These are phyloP conservation scores for Botrytis hyacinthi DNA, from an alignment of 2,329 filamentous ascomycete genomes.

Conservation along the genomic window DNA sequence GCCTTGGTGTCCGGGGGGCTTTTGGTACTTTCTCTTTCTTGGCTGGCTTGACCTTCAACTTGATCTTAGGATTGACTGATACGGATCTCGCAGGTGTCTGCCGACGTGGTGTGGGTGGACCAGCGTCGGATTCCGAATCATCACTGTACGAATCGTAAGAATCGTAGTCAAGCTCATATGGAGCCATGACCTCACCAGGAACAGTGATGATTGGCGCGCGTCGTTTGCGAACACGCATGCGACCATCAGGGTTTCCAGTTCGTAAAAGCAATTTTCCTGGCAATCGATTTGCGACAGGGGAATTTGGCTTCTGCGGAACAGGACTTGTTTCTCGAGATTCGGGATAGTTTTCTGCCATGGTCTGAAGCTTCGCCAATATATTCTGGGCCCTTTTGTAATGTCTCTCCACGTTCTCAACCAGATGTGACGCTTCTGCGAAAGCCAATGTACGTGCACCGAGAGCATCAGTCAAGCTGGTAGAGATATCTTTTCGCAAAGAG, in stretches of 20 bases:
- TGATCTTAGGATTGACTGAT: slow-evolving; percentile 30
- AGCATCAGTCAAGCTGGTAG: slow-evolving; percentile 53
- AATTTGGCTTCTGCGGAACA: slow-evolving; percentile 46
- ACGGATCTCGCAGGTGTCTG: slow-evolving; percentile 30
- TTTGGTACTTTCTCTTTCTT: slow-evolving; percentile 33
- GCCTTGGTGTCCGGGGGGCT: slow-evolving; percentile 34
- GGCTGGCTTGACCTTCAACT: slow-evolving; percentile 34
- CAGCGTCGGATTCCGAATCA: slow-evolving; percentile 36
- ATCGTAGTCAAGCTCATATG: slow-evolving; percentile 63
- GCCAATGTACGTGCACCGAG: slow-evolving; percentile 57
- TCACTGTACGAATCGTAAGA: slow-evolving; percentile 45
- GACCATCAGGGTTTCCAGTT: slow-evolving; percentile 43
- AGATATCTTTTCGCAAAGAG: slow-evolving; percentile 58
- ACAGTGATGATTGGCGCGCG: slow-evolving; percentile 59
- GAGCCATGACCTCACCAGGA: slow-evolving; percentile 63
- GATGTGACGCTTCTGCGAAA: slow-evolving; percentile 60
- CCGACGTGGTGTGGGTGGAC: slow-evolving; percentile 34
- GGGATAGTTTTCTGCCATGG: slow-evolving; percentile 60
- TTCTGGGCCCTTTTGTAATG: slow-evolving; percentile 61
- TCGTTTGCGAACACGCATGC: slow-evolving; percentile 31
- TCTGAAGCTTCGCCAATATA: slow-evolving; percentile 57
- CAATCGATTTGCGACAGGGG: slow-evolving; percentile 51
- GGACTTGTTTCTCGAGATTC: slow-evolving; percentile 49
- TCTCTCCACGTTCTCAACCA: slow-evolving; percentile 61
- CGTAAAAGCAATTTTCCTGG: slow-evolving; percentile 46